Evolutionary conservation across 1,139 yeast genomes (phyloP), one percentile per base, ranked within the genome.

Genomic region (Debaryomyces sp.): DNA sequence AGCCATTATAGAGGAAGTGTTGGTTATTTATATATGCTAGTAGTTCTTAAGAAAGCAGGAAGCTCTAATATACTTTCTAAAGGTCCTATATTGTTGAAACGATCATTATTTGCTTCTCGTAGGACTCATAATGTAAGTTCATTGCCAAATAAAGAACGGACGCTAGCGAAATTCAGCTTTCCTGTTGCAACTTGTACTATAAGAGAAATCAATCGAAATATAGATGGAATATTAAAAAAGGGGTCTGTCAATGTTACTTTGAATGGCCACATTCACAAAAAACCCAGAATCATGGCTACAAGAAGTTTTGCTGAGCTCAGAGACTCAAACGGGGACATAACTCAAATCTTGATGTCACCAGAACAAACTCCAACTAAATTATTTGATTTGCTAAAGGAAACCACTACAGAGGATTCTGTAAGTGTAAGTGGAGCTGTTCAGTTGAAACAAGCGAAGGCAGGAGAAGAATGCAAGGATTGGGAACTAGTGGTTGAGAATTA

Each of bases 191-290:
- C 78, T 1, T 73, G 70, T 51, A 57, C 67, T 7, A 59, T 75
- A 29, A 41, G 41, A 26, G 57, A 55, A 17, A 53, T 71, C 7
- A 47, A 56, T 17, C 42, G 43, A 10, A 47, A 60, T 13, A 41
- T 61, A 12, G 60, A 55, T 8, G 23, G 12, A 17, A 58, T 46
- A 22, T 50, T 54, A 40, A 47, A 46, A n/a, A 48, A 44, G 15
- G 48, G 33, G 29, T 51, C 45, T 27, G 42, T 45, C 3, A 49
- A 49, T n/a, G 68, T 79, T 9, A 68, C 73, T 1, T 58, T 89
- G 18, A 80, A 87, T 58, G 98, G 98, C 0, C 95, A 96, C 88
- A 78, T 92, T 22, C 83, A 89, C 59, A 75, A 80, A 35, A 85
- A 85, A 55, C 94, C 96, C 0, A 78, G 78, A 44, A 58, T 71